Evolutionary conservation across 495 filamentous ascomycete genomes (phyloP), one percentile per base, ranked within the genome.

Genomic region (Podospora conica): DNA sequence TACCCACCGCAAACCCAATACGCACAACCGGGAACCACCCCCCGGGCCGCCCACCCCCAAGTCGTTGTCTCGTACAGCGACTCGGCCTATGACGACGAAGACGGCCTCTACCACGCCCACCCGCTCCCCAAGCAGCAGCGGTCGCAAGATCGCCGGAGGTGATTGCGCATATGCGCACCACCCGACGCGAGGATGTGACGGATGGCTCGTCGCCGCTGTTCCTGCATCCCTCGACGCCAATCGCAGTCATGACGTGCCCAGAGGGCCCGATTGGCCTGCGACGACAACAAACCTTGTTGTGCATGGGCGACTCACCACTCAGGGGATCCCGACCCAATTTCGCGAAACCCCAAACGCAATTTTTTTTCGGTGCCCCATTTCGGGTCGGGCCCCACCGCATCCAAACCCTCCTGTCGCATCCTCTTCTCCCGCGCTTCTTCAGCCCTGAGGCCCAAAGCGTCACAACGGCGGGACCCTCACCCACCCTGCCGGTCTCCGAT

Each of bases 201-300:
- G 65, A 56, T 24, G 2, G 40, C 40, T 48, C 40, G 24, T 55
- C 63, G 25, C 64, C 57, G 56, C 21, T 53, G 29, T 54, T 48
- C 57, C 20, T 23, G 40, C 54, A 48, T 57, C 25, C 64, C 53
- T 55, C 58, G 27, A 60, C 56, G 27, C 53, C 62, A 66, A 66
- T 60, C 62, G 53, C 33, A 31, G 53, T 63, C 65, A 55, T 55
- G 40, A 48, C 40, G 40, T 55, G 55, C 28, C 27, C 22, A 58
- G 55, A 12, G 55, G 24, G 21, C 60, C 70, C 70, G 68, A 73
- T 73, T 73, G 69, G 71, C 25, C 69, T 66, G 71, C 27, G 29
- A 21, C 55, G 12, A 57, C 54, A 57, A 64, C 63, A 64, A 56
- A 20, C 27, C 58, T 58, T 57, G 54, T 58, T 57, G 54, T 64